Evolutionary conservation across 257 asterid genomes (phyloP), one percentile per base, ranked within the genome.

Genomic region (Salvia miltiorrhiza): DNA sequence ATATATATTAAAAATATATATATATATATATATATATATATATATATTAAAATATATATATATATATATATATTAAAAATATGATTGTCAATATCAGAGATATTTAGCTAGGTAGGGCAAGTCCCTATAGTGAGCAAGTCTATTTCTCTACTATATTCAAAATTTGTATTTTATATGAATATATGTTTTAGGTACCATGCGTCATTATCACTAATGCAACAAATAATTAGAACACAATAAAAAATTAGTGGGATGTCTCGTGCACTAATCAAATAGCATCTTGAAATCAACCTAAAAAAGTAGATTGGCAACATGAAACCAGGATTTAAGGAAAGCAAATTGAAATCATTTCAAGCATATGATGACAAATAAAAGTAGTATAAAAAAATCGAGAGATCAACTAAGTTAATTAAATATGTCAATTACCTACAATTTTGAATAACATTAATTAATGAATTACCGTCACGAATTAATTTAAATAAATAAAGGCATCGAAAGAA

Each of bases 271-370:
- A 55, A 56, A 26, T 41, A 37, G 66, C 50, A 60, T 39, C 37
- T 35, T 62, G 23, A 43, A 62, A 13, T 52, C 53, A 69, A 75
- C 57, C 70, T 50, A 43, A 32, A 60, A n/a, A 60, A 67, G 67
- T 52, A 69, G 21, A 1, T 19, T 52, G 66, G 71, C 65, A 71
- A 21, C 77, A 76, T 13, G 41, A 65, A 58, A 49, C 77, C 80
- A 76, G 80, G 28, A 71, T 65, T 71, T 59, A 58, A 66, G 80
- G 73, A 73, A 73, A 78, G 68, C 54, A 62, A 64, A 58, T 19
- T 32, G 65, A 69, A 69, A 69, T 48, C 73, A 43, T 73, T 67
- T 52, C 75, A 71, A 71, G 53, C 44, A 59, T 9, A 71, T 33
- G 62, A 48, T 55, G 56, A 44, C 55, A 59, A 58, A 63, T 45